Base-by-base conservation (phyloP, 2,329 filamentous ascomycete genomes). In the Alternaria incomplexa region DNA sequence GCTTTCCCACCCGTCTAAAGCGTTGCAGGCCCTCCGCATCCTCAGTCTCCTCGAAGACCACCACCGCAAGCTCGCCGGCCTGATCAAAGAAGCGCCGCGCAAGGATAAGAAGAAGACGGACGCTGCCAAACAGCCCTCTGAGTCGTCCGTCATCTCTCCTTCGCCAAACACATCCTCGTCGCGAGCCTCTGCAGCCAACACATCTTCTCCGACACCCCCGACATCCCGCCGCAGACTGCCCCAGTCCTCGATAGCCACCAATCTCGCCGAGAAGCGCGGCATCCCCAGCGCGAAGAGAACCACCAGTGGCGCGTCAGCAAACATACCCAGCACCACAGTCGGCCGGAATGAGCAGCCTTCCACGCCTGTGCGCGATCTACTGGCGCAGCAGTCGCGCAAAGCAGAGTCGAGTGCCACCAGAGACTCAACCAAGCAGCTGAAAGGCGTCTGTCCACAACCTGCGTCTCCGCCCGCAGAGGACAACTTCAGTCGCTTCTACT, bases 401-500 rank as follows among this genome's bases (percentile, higher is more conserved):
- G 65, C 70, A 43, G 75, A 78, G 17, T 59, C 66, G 43, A 64
- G 44, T 56, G 64, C 52, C 40, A 58, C 62, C 9, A 62, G 59
- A 43, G 69, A 73, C 22, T 32, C 66, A n/a, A 4, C 61, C 6
- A 72, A 63, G 40, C 66, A 69, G 32, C 63, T 64, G 2, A 63
- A 58, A 23, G 66, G 65, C n/a, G 58, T 56, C 2, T 4, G 66
- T 6, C 23, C 51, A 26, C 66, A 64, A 22, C 65, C 76, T 12
- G 40, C 67, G 2, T 67, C 73, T 13, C 69, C 76, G 0, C 71
- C 73, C 0, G 67, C 81, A 2, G 93, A 97, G 30, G 93, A 95
- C 60, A 90, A 92, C 6, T 99, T 97, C 76, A 88, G 92, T 7
- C 89, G 90, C 57, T 99, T 98, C 81, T 99, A 98, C 81, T 94